Base-by-base conservation (phyloP, 805 yeast genomes). In the Ogataea methanolica region DNA sequence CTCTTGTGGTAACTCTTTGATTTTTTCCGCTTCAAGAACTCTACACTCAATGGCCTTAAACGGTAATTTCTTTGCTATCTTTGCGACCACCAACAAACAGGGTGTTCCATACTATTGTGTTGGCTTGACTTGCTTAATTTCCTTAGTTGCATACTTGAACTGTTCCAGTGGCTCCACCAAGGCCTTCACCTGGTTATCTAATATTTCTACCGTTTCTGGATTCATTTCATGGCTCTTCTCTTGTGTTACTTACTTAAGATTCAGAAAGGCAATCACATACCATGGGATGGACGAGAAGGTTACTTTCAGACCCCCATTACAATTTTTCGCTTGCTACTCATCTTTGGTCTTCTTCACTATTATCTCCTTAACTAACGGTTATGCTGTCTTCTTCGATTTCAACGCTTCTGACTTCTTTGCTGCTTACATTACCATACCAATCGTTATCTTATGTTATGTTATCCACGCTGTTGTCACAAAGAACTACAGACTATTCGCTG, bases 1-100 rank as follows among this genome's bases (percentile, higher is more conserved):
- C 42, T 60, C 92, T 14, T 90, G 91, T 43, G 88, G 88, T 33
- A 88, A 87, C 69, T 82, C 89, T 5, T 87, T 80, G 63, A 69
- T 87, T 57, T 85, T 82, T 66, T 79, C 82, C 55, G 81, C 87
- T 42, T 81, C 92, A 23, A 77, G 96, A 75, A 79, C 86, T 3
- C 66, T 87, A 29, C 85, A 82, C 61, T 85, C 89, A 23, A 72
- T 88, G 65, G 83, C 95, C 2, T 71, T 79, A 42, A 83, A 82
- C 53, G 86, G 88, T n/a, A 78, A 80, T 52, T 88, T 91, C 6
- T 95, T 95, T 53, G 71, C 65, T 50, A 59, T 85, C 57, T 81
- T 87, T 59, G 72, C 82, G 44, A 75, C 66, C 53, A 79, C 86
- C 41, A 82, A 79, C 68, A 76, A 68, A 54, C 67, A 70, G 67